Base-by-base conservation (phyloP, 2,329 filamentous ascomycete species). In the Trichoderma hamatum region DNA sequence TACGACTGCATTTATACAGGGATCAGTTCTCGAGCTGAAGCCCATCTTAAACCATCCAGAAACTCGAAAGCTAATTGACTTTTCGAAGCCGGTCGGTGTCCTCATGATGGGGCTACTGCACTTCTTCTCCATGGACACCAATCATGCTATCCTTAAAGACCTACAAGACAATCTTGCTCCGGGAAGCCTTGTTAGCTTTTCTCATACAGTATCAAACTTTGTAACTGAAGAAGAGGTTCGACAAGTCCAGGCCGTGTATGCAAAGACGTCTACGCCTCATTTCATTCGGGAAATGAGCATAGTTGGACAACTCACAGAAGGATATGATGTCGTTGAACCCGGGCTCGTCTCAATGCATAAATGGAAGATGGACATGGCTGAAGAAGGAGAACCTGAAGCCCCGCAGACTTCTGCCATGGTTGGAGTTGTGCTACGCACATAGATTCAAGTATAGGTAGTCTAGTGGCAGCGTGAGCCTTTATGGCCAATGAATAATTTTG, bases 81-180 rank as follows among this genome's bases (percentile, higher is more conserved):
- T 66, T 54, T 66, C 63, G 5, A 58, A 66, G 52, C 63, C 63
- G 3, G 63, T 66, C 13, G 63, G 63, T 21, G 63, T 66, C 30
- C 34, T 66, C 11, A 66, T 66, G 63, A 66, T 66, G 63, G 63
- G 63, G 24, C 36, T 66, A 5, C 13, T 66, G 10, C 63, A 66
- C 14, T 66, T 66, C n/a, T 66, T 66, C n/a, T 28, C 28, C 4
- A 19, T 49, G 1, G 28, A 58, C 3, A 43, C 32, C n/a, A 28
- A 49, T 1, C 63, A 24, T 9, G 36, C 36, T 5, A 66, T 66
- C 49, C 63, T 66, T 13, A 43, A 66, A 5, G 7, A 7, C 11
- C 19, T 66, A 2, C 63, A 14, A 13, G 36, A 49, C 11, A 58
- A 26, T 13, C 52, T 66, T 14, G 36, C 52, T 58, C 9, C 63